These are phyloP conservation scores for Linum tenue DNA, from an alignment of 345 rosid genomes.

Conservation along the genomic window DNA sequence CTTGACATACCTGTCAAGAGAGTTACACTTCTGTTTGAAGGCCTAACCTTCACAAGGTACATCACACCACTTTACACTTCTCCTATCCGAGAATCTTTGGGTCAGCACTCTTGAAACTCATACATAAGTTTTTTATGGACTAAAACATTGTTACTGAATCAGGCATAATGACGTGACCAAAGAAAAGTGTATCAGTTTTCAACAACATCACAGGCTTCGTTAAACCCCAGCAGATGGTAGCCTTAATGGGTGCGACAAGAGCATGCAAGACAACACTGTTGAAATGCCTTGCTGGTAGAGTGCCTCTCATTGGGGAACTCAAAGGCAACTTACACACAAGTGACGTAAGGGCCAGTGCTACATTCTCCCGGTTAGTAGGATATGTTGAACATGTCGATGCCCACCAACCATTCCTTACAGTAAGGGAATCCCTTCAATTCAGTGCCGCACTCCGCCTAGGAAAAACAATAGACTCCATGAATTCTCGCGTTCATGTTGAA, in stretches of 20 bases:
- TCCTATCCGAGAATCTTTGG: no score
- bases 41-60: constrained; percentile 27
- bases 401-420: constrained; percentile 28
- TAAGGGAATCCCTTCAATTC: constrained; percentile 33
- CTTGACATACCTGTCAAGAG: constrained; percentile 23
- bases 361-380: constrained; percentile 18
- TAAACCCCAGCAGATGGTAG: constrained; percentile 19
- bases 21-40: constrained; percentile 19
- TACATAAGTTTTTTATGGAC: neutral
- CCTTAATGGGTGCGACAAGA: constrained; percentile 21
- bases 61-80: neutral
- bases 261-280: constrained; percentile 19
- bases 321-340: constrained; percentile 15
- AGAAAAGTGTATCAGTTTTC: constrained; percentile 15
- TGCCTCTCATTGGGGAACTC: constrained; percentile 15
- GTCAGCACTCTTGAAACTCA: neutral
- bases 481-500: constrained; percentile 22
- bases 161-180: constrained; percentile 13
- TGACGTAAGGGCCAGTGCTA: constrained; percentile 10
- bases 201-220: constrained; percentile 23
- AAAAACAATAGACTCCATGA: constrained; percentile 9
- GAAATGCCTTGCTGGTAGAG: constrained; percentile 30
- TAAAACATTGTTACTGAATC: constrained; percentile 7
- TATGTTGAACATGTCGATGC: constrained; percentile 27
- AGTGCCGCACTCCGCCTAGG: constrained; percentile 27